Evolutionary conservation across 345 rosid species (phyloP).

Genomic region (Mallotus nudiflorus): DNA sequence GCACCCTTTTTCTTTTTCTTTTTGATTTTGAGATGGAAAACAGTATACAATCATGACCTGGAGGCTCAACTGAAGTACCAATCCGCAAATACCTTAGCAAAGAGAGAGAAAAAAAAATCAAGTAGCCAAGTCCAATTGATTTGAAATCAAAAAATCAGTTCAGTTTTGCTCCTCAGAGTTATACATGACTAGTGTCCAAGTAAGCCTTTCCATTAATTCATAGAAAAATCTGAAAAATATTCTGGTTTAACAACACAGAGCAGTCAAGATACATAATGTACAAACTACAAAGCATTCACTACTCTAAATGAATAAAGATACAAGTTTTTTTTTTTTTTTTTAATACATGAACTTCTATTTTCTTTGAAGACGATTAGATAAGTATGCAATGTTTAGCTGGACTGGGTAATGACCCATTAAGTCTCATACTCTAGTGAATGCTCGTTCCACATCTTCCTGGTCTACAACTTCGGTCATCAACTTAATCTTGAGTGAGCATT

Average conservation of each 20-base stretch:
- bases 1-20: too few relatives aligned
- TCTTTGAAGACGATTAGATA: not conserved
- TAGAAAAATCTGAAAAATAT: too few relatives aligned
- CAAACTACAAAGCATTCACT: not conserved
- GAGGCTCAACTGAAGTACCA: too few relatives aligned
- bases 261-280: not conserved
- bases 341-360: not conserved
- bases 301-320: not conserved
- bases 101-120: too few relatives aligned
- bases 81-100: too few relatives aligned
- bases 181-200: too few relatives aligned
- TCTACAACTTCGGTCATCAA: not conserved
- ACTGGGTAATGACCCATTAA: not conserved
- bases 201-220: too few relatives aligned
- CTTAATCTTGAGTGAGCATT: not conserved
- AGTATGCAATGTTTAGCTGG: not conserved
- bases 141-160: too few relatives aligned
- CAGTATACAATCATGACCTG: too few relatives aligned
- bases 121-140: too few relatives aligned
- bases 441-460: not conserved
- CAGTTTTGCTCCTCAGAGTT: too few relatives aligned
- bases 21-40: too few relatives aligned
- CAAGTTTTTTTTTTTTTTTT: not conserved
- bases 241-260: not conserved
- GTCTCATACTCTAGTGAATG: not conserved